A percentile compares a stretch with the other conserved stretches of the same genome.
These are phyloP conservation scores for Diplogelasinospora grovesii DNA, from an alignment of 495 filamentous ascomycete genomes.

Conservation along the genomic window DNA sequence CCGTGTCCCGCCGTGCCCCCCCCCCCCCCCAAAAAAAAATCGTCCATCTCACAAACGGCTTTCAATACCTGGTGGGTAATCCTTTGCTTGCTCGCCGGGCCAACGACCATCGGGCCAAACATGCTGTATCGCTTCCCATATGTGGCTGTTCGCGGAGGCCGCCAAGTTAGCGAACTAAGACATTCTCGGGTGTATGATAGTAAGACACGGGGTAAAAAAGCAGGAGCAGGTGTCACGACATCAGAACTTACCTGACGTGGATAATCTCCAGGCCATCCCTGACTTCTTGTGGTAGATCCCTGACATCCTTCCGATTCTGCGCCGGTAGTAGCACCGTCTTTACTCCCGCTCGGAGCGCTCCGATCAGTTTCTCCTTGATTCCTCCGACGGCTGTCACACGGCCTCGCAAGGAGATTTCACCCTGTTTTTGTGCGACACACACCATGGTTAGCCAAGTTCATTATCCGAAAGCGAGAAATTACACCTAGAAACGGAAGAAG, in stretches of 20 bases:
- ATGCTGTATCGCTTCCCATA: conserved; percentile 78
- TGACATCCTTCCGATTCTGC: conserved; percentile 87
- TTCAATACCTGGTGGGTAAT: conserved; percentile 29
- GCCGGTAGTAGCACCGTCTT: conserved; percentile 87
- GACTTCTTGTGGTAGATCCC: conserved; percentile 87
- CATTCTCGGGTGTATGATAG: background rate
- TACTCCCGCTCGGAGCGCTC: conserved; percentile 85
- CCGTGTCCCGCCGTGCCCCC: no score
- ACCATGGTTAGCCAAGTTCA: background rate
- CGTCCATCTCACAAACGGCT: conserved; percentile 25
- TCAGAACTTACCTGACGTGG: conserved; percentile 70
- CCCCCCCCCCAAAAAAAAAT: no score
- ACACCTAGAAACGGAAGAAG: background rate
- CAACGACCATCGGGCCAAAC: conserved; percentile 82
- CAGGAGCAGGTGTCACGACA: background rate
- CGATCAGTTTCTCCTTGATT: conserved; percentile 98
- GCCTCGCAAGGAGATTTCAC: conserved; percentile 84
- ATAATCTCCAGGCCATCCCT: conserved; percentile 81
- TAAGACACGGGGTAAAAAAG: background rate
- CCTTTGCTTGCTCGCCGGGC: conserved; percentile 65
- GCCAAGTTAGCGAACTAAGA: conserved; percentile 7
- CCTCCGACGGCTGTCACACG: conserved; percentile 84
- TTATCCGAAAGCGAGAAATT: background rate
- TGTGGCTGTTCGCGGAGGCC: conserved; percentile 56
- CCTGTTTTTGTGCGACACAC: conserved; percentile 33